Evolutionary conservation across 345 rosid species (phyloP).

Genomic region (thale cress (Arabidopsis thaliana)): DNA sequence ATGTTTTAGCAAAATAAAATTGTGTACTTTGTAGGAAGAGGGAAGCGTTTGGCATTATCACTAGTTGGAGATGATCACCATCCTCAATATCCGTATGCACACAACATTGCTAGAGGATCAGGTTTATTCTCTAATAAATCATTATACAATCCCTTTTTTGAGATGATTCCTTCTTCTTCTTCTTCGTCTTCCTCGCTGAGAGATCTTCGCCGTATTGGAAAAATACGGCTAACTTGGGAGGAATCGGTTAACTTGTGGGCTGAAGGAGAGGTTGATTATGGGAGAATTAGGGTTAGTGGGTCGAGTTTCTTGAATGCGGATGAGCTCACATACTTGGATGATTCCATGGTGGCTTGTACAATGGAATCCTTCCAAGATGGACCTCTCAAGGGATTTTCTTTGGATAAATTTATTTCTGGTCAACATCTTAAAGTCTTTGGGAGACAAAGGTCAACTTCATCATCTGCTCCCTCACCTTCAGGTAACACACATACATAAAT

Average conservation of each 20-base stretch:
- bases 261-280: conserved; percentile 80
- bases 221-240: conserved; percentile 93
- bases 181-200: conserved; percentile 52
- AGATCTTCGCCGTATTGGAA: conserved; percentile 89
- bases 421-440: conserved; percentile 95
- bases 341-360: conserved; percentile 80
- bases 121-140: conserved; percentile 36
- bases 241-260: conserved; percentile 97
- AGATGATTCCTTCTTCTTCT: conserved; percentile 41
- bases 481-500: conserved; percentile 48
- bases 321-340: conserved; percentile 84
- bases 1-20: background rate
- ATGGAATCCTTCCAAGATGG: conserved; percentile 92
- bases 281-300: conserved; percentile 78
- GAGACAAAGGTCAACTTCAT: conserved; percentile 62
- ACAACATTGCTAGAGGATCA: conserved; percentile 35
- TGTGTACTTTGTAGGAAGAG: conserved; percentile 55
- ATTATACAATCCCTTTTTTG: conserved; percentile 42
- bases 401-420: conserved; percentile 81
- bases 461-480: conserved; percentile 54
- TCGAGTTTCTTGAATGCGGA: conserved; percentile 88
- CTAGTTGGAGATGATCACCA: conserved; percentile 53
- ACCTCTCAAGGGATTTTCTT: conserved; percentile 77
- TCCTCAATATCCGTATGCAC: conserved; percentile 32
- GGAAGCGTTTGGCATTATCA: conserved; percentile 59